Evolutionary conservation across 306 rosid genomes (phyloP).

Genomic region (Astragalus membranaceus): DNA sequence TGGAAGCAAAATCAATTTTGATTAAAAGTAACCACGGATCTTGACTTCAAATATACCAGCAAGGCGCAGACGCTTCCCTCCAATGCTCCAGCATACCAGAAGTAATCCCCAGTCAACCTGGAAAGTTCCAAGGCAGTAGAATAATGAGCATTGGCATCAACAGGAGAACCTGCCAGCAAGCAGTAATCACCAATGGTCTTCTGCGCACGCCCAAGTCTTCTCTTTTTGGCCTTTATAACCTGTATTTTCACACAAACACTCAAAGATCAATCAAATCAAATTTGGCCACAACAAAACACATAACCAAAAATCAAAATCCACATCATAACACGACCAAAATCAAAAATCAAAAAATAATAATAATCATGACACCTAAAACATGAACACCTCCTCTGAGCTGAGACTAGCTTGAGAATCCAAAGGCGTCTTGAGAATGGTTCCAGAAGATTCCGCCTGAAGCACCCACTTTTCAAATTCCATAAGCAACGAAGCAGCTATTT

Average conservation of each 20-base stretch:
- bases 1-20: background rate
- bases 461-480: constrained; percentile 99
- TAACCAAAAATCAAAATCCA: background rate
- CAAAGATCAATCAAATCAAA: constrained; percentile 16
- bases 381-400: constrained; percentile 99
- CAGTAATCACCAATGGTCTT: constrained; percentile 98
- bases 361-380: constrained; percentile 87
- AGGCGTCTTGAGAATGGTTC: constrained; percentile 94
- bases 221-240: constrained; percentile 94
- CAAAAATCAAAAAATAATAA: background rate
- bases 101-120: constrained; percentile 83
- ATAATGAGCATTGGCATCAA: constrained; percentile 95
- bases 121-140: constrained; percentile 82
- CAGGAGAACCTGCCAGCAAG: constrained; percentile 92
- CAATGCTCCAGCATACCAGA: constrained; percentile 95
- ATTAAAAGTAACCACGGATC: background rate
- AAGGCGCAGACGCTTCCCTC: constrained; percentile 96
- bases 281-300: background rate
- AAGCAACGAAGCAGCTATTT: constrained; percentile 78
- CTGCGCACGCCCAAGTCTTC: constrained; percentile 97
- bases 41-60: constrained; percentile 44
- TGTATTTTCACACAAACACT: constrained; percentile 28
- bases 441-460: constrained; percentile 92
- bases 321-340: background rate
- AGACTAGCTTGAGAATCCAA: constrained; percentile 99